Conservation (phyloP, 2,329 filamentous ascomycete species). For the Xylaria sp. region DNA sequence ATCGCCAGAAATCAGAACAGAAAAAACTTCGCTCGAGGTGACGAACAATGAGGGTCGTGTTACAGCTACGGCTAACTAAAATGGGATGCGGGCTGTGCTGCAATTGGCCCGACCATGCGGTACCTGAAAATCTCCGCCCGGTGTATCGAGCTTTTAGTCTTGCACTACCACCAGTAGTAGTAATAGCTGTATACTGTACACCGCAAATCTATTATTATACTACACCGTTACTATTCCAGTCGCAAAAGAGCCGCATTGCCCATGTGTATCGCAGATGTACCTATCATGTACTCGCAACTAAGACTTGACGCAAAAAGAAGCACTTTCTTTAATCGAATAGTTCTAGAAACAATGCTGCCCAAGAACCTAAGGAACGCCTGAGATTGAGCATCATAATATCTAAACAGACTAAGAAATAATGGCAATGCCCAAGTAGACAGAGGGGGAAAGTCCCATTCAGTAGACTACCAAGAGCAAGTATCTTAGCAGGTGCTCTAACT, state of each 20-base stretch:
- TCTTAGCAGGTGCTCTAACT: not conserved
- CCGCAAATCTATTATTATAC: conserved; percentile 17
- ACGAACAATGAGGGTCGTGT: conserved; percentile 41
- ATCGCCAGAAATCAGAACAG: conserved; percentile 11
- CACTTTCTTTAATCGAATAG: not conserved
- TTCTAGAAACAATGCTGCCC: not conserved
- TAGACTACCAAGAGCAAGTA: not conserved
- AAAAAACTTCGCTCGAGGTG: conserved; percentile 39
- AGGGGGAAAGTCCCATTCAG: not conserved
- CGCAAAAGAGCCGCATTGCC: not conserved
- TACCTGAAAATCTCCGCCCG: conserved; percentile 46
- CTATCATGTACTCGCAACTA: not conserved
- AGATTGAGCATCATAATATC: not conserved
- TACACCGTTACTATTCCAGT: not conserved
- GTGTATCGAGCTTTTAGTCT: conserved; percentile 7
- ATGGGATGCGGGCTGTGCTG: conserved; percentile 42
- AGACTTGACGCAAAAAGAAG: not conserved
- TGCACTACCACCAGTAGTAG: not conserved
- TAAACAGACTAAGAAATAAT: not conserved
- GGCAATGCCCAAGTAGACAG: not conserved
- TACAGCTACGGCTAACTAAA: conserved; percentile 43
- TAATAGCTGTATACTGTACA: conserved; percentile 5
- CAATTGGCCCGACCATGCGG: conserved; percentile 46
- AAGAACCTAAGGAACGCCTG: not conserved
- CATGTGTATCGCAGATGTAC: not conserved